Base-by-base conservation (phyloP, 345 rosid species). In the Alliaria petiolata region DNA sequence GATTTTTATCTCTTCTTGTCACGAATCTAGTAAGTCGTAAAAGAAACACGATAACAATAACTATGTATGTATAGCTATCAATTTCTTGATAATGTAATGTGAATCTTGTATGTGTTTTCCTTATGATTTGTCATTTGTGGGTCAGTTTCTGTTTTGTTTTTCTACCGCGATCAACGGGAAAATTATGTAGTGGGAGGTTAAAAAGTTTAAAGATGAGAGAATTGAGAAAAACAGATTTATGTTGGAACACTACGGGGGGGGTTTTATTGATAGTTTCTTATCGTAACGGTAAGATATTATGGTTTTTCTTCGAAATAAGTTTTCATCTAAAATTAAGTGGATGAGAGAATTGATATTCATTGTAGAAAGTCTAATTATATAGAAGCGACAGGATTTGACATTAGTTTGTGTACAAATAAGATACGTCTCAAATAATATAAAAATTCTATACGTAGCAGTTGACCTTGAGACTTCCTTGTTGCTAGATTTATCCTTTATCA, bases 371-470 rank as follows among this genome's bases (percentile, higher is more conserved):
- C 28, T 33, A 67, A 74, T 74, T 17, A 46, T 50, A 40, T 31
- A 8, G 42, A 60, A 51, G 62, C 35, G 52, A 61, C 70, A 40
- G 34, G 79, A 68, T 61, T 54, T 69, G 79, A 62, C 79, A 75
- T 62, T 53, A 69, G 59, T 54, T 69, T 62, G 75, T 75, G 75
- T 45, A 75, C 74, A 69, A 75, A 60, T 52, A 46, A 16, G 8
- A 34, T 62, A 75, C 79, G 79, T 62, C 79, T 75, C 70, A 62
- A 62, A 34, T 38, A 36, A 69, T 61, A 74, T 49, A 20, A 60
- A 39, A 1, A 0, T 9, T 74, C 17, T 39, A 4, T 17, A 7
- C 33, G 38, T 38, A 20, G 40, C 15, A 53, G 44, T 53, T 60
- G 74, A 47, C 71, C 72, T 66, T 33, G 49, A 67, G 65, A 50